Percentiles rank a stretch among this genome's conserved stretches.
Conservation (phyloP, 164 flowering plant genomes). For the Vitis vinifera region ASM3070453v1 NC_081811.1:20040001-20040500, state of each 20-base stretch:
- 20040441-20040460: constrained; percentile 68
- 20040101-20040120: constrained; percentile 86
- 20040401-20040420: constrained; percentile 83
- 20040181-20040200: constrained; percentile 84
- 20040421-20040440: constrained; percentile 75
- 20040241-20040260: constrained; percentile 89
- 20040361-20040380: constrained; percentile 67
- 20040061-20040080: constrained; percentile 81
- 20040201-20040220: constrained; percentile 72
- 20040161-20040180: constrained; percentile 85
- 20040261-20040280: constrained; percentile 88
- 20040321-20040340: constrained; percentile 72
- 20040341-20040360: constrained; percentile 90
- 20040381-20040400: constrained; percentile 88
- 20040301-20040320: constrained; percentile 84
- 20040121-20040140: constrained; percentile 75
- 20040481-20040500: constrained; percentile 76
- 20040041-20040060: constrained; percentile 92
- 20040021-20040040: constrained; percentile 74
- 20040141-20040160: constrained; percentile 95
- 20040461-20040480: constrained; percentile 74
- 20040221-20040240: constrained; percentile 80
- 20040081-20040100: constrained; percentile 83
- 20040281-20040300: constrained; percentile 72
- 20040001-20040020: constrained; percentile 71